Percentiles rank a stretch among this genome's conserved stretches.
These are phyloP conservation scores for Debaryomyces hansenii DNA, from an alignment of 805 yeast species.

Conservation along the genomic window DNA sequence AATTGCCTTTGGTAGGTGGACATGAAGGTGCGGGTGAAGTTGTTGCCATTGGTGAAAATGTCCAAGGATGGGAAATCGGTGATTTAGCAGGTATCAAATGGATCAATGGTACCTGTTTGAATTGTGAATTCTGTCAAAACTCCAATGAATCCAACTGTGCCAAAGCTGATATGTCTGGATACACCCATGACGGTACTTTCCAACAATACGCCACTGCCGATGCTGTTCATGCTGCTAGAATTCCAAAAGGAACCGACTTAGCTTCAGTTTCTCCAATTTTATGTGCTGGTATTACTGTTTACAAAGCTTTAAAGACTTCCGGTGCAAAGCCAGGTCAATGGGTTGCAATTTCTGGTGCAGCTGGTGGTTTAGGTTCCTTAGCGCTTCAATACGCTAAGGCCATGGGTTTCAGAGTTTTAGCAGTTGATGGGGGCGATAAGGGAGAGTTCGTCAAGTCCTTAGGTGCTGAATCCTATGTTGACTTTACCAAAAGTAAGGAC, in stretches of 20 bases:
- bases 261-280: constrained; percentile 78
- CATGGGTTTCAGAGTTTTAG: constrained; percentile 73
- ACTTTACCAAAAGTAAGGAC: constrained; percentile 56
- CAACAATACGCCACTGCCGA: constrained; percentile 90
- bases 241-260: constrained; percentile 73
- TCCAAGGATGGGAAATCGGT: constrained; percentile 70
- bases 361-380: constrained; percentile 76
- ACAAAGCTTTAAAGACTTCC: constrained; percentile 86
- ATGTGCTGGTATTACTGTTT: constrained; percentile 90
- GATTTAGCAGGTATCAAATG: constrained; percentile 84
- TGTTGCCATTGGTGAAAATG: constrained; percentile 72
- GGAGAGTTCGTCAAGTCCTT: constrained; percentile 52
- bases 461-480: constrained; percentile 67
- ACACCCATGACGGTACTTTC: constrained; percentile 88
- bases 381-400: constrained; percentile 76
- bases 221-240: constrained; percentile 80
- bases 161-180: constrained; percentile 66
- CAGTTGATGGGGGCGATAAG: constrained; percentile 72
- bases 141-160: constrained; percentile 73
- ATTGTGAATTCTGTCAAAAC: constrained; percentile 72
- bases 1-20: constrained; percentile 80
- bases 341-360: constrained; percentile 79
- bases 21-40: constrained; percentile 91
- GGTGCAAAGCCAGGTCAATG: constrained; percentile 67
- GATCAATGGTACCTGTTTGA: constrained; percentile 75